phyloP scores from a whole-genome alignment of 495 filamentous ascomycete genomes.

The Poronia punctata region DNA sequence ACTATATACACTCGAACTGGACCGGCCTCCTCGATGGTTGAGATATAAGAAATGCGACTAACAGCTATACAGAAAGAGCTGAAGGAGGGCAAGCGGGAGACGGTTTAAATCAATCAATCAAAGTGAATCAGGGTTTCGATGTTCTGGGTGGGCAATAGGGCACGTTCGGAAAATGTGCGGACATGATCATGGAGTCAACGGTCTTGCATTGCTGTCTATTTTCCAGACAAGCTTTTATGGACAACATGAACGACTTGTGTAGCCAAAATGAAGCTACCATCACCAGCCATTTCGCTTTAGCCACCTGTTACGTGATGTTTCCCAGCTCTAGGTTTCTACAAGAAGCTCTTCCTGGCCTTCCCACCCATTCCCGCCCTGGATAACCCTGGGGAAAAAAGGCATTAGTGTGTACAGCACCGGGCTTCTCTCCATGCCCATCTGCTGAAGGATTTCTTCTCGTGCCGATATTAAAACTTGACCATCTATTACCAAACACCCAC shows the following conservation, averaged over 20 bases:
- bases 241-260: conserved; percentile 23
- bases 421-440: conserved; percentile 60
- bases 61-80: conserved; percentile 83
- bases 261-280: conserved; percentile 17
- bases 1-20: background rate
- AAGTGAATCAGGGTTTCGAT: conserved; percentile 18
- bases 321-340: conserved; percentile 6
- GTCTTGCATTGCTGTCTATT: conserved; percentile 28
- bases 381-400: conserved; percentile 46
- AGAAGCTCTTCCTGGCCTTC: background rate
- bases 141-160: conserved; percentile 29
- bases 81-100: conserved; percentile 91
- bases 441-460: conserved; percentile 97
- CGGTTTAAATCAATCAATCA: conserved; percentile 59
- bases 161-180: conserved; percentile 20
- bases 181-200: conserved; percentile 30
- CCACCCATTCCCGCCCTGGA: conserved; percentile 1
- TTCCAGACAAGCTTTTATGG: conserved; percentile 23
- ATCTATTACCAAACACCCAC: conserved; percentile 90
- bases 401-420: conserved; percentile 99
- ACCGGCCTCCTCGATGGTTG: background rate
- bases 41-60: conserved; percentile 4
- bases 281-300: conserved; percentile 3
- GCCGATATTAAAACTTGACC: conserved; percentile 72
- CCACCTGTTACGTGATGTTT: conserved; percentile 14